These are phyloP conservation scores for Euphorbia tirucalli DNA, from an alignment of 345 rosid species.

Conservation along the genomic window DNA sequence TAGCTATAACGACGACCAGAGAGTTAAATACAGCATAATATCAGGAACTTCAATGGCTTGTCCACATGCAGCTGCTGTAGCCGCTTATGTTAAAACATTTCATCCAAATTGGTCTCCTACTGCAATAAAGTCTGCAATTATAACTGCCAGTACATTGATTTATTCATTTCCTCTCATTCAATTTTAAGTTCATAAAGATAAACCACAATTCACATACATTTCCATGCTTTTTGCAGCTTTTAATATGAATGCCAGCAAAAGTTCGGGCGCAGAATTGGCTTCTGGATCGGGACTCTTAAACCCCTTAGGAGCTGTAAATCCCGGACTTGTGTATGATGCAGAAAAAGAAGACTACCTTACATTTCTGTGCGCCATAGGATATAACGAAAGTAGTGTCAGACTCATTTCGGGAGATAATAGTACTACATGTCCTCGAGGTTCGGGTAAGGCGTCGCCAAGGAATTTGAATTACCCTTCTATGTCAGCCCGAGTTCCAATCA, in stretches of 20 bases:
- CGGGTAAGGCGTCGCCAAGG: conserved; percentile 2
- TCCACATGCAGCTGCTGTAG: conserved; percentile 18
- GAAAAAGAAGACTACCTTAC: conserved; percentile 32
- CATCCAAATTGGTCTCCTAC: conserved; percentile 19
- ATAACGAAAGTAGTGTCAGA: conserved; percentile 17
- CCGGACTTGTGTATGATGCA: conserved; percentile 39
- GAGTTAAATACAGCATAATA: conserved; percentile 2
- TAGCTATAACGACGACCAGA: background rate
- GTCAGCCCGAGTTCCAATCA: conserved; percentile 16
- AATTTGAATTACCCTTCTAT: conserved; percentile 46
- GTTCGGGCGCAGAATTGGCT: conserved; percentile 37
- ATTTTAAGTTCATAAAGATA: too few species aligned
- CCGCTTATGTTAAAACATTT: conserved; percentile 8
- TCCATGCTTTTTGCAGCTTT: conserved; percentile 28
- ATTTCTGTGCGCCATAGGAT: conserved; percentile 45
- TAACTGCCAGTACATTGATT: conserved; percentile 12
- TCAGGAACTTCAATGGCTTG: conserved; percentile 17
- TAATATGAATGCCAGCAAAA: conserved; percentile 34
- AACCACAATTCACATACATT: background rate
- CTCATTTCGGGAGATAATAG: conserved; percentile 31
- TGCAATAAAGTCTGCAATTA: conserved; percentile 11
- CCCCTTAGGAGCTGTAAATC: conserved; percentile 42
- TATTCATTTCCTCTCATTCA: too few species aligned
- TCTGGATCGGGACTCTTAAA: conserved; percentile 57
- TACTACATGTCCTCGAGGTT: conserved; percentile 26